Conservation (phyloP, 208 protist genomes). For the Herpetomonas samuelpessoai region DNA sequence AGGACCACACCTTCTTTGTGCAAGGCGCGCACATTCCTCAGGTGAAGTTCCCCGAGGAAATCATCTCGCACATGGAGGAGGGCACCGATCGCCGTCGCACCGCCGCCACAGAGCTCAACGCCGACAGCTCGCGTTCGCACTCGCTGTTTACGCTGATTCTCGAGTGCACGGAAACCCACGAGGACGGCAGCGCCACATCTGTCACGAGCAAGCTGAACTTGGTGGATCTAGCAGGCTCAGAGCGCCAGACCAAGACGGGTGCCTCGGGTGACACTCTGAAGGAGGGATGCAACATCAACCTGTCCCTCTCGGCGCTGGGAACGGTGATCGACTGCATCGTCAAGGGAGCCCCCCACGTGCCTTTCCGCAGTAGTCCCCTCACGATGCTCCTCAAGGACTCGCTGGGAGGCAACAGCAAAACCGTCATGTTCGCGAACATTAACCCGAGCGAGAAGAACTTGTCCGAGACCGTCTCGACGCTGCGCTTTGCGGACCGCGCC, state of each 20-base stretch:
- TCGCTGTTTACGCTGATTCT: constrained; percentile 89
- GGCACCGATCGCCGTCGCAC: constrained; percentile 83
- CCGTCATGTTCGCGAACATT: constrained; percentile 92
- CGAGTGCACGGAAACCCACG: constrained; percentile 71
- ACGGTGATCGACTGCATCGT: constrained; percentile 92
- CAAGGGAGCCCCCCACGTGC: constrained; percentile 81
- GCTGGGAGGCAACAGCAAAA: constrained; percentile 88
- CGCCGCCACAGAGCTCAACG: constrained; percentile 85
- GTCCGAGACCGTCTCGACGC: constrained; percentile 87
- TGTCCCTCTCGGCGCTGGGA: constrained; percentile 87
- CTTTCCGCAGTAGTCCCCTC: constrained; percentile 81
- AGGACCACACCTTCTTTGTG: constrained; percentile 86
- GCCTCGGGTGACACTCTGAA: constrained; percentile 90
- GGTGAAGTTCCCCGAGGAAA: constrained; percentile 74
- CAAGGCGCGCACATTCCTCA: constrained; percentile 68
- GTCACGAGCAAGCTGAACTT: constrained; percentile 90
- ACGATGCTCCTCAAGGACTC: constrained; percentile 92
- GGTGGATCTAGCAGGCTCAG: constrained; percentile 91
- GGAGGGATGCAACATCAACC: constrained; percentile 94
- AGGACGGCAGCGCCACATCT: constrained; percentile 63
- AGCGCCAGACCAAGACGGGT: constrained; percentile 89
- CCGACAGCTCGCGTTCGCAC: constrained; percentile 88
- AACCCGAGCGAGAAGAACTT: constrained; percentile 84
- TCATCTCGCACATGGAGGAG: constrained; percentile 81
- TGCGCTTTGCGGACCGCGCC: constrained; percentile 87